Base-by-base conservation (phyloP, 1,139 yeast genomes). In the Pneumocystis oryctolagi region DNA sequence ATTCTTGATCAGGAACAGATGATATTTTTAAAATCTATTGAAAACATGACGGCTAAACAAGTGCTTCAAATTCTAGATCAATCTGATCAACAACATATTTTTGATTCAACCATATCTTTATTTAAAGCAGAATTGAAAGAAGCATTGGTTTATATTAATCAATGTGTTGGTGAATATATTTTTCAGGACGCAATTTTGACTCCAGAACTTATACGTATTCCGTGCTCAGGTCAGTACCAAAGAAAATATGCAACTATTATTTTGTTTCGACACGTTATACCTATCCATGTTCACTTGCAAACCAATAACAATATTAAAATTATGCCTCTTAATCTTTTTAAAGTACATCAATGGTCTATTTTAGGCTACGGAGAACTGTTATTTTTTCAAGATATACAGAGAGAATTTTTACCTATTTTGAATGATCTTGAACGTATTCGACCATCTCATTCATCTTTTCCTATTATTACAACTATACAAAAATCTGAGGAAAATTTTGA, bases 121-220 rank as follows among this genome's bases (percentile, higher is more conserved):
- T 59, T 62, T 53, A 57, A 40, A n/a, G 30, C 64, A 4, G 63
- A 59, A n/a, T 53, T 62, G 32, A 35, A 62, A 25, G 47, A 30
- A 2, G 60, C 64, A 2, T 16, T 62, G 20, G 12, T 35, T 3
- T 9, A 42, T 6, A 35, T 62, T 28, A 40, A 20, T 12, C 30
- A 20, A 5, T 30, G 28, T 14, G 25, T 62, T 12, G 32, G 20
- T 25, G 65, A 62, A 40, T 28, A 20, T n/a, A 25, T 30, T 39
- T 53, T 62, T n/a, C 37, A 53, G 25, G 64, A 61, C 16, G 64
- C 64, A 32, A 9, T 30, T 12, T 40, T 62, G 20, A 39, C 62
- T 25, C 60, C 64, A 9, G 59, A 60, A 28, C 34, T 47, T 20
- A 25, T 35, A 20, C 64, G 30, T 12, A 57, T 61, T 16, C 62